phyloP scores from a whole-genome alignment of 2,329 filamentous ascomycete species.

The Amphichorda felina region DNA sequence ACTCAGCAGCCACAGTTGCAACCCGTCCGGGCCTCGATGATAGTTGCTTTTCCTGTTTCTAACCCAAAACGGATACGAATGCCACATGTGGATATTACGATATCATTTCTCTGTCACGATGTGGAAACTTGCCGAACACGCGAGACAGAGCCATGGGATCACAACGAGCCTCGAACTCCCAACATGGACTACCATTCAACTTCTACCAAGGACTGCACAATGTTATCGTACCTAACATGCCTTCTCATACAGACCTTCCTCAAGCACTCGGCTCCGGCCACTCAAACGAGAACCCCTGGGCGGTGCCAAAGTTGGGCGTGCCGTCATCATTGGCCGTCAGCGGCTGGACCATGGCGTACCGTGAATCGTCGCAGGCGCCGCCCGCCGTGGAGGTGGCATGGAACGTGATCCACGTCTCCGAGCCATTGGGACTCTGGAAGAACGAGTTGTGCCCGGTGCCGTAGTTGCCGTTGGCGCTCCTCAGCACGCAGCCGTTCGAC shows the following conservation, averaged over 20 bases:
- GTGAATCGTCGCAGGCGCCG: constrained; percentile 38
- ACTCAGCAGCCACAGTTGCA: too few relatives aligned
- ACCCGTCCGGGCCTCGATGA: too few relatives aligned
- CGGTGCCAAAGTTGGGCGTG: constrained; percentile 36
- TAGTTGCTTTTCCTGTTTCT: too few relatives aligned
- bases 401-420: constrained; percentile 42
- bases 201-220: neutral
- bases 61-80: too few relatives aligned
- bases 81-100: too few relatives aligned
- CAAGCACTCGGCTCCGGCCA: constrained; percentile 9
- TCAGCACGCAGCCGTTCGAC: constrained; percentile 34
- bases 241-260: too few relatives aligned
- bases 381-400: constrained; percentile 36
- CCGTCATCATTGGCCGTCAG: constrained; percentile 38
- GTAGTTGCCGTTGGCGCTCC: constrained; percentile 41
- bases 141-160: too few relatives aligned
- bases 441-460: constrained; percentile 47
- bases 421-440: constrained; percentile 42
- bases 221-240: too few relatives aligned
- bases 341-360: constrained; percentile 41
- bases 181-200: too few relatives aligned
- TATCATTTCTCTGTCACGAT: too few relatives aligned
- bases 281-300: constrained; percentile 9
- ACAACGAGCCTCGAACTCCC: too few relatives aligned
- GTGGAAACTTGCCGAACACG: too few relatives aligned